Evolutionary conservation across 2,329 filamentous ascomycete genomes (phyloP).

Genomic region (Grosmannia serpens): DNA sequence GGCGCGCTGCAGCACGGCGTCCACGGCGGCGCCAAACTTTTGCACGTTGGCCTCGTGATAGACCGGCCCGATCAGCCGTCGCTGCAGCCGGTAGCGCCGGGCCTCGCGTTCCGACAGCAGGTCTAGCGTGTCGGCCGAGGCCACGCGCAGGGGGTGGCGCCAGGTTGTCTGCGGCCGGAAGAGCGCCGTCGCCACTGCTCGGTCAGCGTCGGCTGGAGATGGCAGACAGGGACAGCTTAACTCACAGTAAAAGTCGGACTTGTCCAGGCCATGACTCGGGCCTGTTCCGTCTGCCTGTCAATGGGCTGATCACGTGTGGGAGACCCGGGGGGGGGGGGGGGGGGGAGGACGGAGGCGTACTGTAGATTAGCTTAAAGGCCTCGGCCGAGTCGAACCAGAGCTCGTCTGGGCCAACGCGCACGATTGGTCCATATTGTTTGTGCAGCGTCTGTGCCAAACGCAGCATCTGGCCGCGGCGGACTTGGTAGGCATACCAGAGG

Average conservation of each 20-base stretch:
- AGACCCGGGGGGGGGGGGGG: background rate
- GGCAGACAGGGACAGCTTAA: background rate
- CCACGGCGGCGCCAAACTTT: conserved; percentile 29
- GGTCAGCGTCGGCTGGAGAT: background rate
- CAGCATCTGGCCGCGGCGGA: conserved; percentile 29
- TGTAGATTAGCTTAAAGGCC: conserved; percentile 36
- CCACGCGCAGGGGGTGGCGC: conserved; percentile 19
- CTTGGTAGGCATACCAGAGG: conserved; percentile 35
- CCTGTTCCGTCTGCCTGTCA: conserved; percentile 20
- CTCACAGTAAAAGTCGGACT: conserved; percentile 41
- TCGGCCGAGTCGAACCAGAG: conserved; percentile 39
- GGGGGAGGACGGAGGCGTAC: conserved; percentile 17
- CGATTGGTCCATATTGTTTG: conserved; percentile 32
- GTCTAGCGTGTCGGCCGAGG: conserved; percentile 33
- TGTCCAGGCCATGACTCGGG: conserved; percentile 34
- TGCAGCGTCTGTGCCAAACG: conserved; percentile 33
- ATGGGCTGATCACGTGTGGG: background rate
- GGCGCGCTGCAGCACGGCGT: conserved; percentile 25
- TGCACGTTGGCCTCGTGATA: conserved; percentile 32
- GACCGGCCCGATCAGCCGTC: conserved; percentile 35
- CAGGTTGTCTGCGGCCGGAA: conserved; percentile 30
- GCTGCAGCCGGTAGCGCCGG: conserved; percentile 34
- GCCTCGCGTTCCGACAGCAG: conserved; percentile 37
- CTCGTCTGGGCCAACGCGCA: conserved; percentile 42
- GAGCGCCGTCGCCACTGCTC: conserved; percentile 32